Conservation (phyloP, 2,329 filamentous ascomycete genomes). For the Chalaropsis thielavioides region DNA sequence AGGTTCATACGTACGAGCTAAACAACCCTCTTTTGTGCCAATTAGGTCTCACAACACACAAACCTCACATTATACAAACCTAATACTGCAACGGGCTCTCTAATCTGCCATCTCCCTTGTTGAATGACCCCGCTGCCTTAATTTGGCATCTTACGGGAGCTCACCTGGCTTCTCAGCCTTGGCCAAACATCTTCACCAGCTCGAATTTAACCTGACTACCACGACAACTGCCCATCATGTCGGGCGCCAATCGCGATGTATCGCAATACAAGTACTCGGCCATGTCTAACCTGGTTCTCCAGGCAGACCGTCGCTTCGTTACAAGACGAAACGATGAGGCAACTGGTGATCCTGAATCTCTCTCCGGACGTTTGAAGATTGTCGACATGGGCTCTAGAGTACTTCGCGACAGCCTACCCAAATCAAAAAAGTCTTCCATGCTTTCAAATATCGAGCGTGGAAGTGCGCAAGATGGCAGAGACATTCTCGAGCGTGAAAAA, state of each 20-base stretch:
- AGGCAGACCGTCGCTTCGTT: slow-evolving; percentile 94
- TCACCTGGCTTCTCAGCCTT: slow-evolving; percentile 13
- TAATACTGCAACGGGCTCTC: not conserved
- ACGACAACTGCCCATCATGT: slow-evolving; percentile 36
- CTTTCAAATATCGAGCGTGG: slow-evolving; percentile 61
- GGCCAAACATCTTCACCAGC: slow-evolving; percentile 8
- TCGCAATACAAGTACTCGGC: slow-evolving; percentile 98
- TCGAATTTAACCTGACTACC: not conserved
- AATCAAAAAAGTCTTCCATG: slow-evolving; percentile 59
- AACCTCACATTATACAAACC: not conserved
- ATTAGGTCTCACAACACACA: slow-evolving; percentile 12
- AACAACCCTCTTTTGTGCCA: slow-evolving; percentile 4
- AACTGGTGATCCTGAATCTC: slow-evolving; percentile 91
- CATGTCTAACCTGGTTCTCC: slow-evolving; percentile 99
- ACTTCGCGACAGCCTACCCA: slow-evolving; percentile 63
- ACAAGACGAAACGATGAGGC: slow-evolving; percentile 85
- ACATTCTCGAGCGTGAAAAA: slow-evolving; percentile 71
- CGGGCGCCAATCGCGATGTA: slow-evolving; percentile 64
- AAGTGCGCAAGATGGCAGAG: slow-evolving; percentile 62
- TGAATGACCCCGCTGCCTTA: slow-evolving; percentile 11
- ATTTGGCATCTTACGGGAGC: slow-evolving; percentile 12
- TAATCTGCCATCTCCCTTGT: slow-evolving; percentile 5
- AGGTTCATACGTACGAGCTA: slow-evolving; percentile 8
- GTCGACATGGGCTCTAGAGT: slow-evolving; percentile 85
- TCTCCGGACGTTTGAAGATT: slow-evolving; percentile 86